A percentile compares a stretch with the other conserved stretches of the same genome.
Evolutionary conservation across 768 basidiomycete species (phyloP).

Genomic region (Fibroporia radiculosa): DNA sequence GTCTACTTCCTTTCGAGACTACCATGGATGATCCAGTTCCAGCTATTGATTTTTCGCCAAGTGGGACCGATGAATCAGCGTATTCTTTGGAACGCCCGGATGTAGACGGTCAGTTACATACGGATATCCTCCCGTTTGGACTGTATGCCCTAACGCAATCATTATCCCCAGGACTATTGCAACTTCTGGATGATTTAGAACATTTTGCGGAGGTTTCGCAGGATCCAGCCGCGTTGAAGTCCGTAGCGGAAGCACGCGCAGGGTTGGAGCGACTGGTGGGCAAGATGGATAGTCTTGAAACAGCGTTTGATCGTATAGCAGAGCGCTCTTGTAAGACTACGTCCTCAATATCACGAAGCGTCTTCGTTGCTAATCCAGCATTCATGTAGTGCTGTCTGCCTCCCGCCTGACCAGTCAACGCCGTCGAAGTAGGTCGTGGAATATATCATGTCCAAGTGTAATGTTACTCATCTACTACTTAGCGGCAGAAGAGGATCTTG

Average conservation of each 20-base stretch:
- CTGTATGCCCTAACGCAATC: slow-evolving; percentile 11
- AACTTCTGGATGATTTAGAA: slow-evolving; percentile 59
- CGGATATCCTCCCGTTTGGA: slow-evolving; percentile 2
- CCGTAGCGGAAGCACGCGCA: slow-evolving; percentile 54
- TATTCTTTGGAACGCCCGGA: slow-evolving; percentile 65
- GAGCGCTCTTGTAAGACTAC: slow-evolving; percentile 65
- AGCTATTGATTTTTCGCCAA: slow-evolving; percentile 70
- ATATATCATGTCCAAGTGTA: neutral
- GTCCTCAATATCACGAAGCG: neutral
- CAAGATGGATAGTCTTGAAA: slow-evolving; percentile 75
- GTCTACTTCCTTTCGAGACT: slow-evolving; percentile 82
- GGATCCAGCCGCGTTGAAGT: slow-evolving; percentile 39
- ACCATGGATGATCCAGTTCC: slow-evolving; percentile 76
- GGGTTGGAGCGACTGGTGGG: slow-evolving; percentile 61
- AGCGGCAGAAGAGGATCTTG: slow-evolving; percentile 73
- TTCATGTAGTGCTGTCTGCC: slow-evolving; percentile 57
- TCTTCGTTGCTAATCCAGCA: slow-evolving; percentile 4
- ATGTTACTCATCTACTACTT: neutral
- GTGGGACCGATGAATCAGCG: slow-evolving; percentile 49
- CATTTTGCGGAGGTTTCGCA: slow-evolving; percentile 38
- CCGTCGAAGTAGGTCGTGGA: slow-evolving; percentile 53
- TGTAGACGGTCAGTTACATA: slow-evolving; percentile 52
- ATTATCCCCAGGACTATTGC: slow-evolving; percentile 42
- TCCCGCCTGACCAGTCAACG: slow-evolving; percentile 64
- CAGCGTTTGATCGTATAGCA: slow-evolving; percentile 79